A percentile compares a stretch with the other conserved stretches of the same genome.
These are phyloP conservation scores for Odontarrhena argentea DNA, from an alignment of 345 rosid genomes.

Conservation along the genomic window DNA sequence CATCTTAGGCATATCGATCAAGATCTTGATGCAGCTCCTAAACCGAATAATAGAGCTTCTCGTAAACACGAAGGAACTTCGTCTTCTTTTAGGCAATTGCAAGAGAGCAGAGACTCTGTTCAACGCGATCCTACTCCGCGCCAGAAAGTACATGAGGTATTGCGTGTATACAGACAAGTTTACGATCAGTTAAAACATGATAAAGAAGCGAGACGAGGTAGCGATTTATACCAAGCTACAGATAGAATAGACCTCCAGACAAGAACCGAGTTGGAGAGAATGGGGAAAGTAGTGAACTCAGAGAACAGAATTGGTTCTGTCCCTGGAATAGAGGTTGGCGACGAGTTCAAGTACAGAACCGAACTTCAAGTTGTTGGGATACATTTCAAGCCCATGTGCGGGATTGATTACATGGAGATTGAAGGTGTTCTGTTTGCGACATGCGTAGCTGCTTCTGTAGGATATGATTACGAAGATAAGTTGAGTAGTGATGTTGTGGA, in stretches of 20 bases:
- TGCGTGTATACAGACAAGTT: conserved; percentile 60
- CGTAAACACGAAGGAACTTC: not conserved
- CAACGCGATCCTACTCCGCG: conserved; percentile 1
- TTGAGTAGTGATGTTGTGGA: conserved; percentile 59
- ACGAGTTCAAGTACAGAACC: conserved; percentile 74
- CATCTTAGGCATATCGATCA: no score
- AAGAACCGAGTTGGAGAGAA: conserved; percentile 49
- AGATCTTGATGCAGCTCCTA: no score
- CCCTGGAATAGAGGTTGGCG: conserved; percentile 84
- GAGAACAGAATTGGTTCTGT: conserved; percentile 63
- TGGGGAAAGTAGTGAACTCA: conserved; percentile 48
- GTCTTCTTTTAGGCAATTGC: not conserved
- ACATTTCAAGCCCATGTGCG: conserved; percentile 65
- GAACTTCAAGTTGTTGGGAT: conserved; percentile 77
- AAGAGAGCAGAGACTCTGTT: not conserved
- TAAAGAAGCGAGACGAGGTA: conserved; percentile 42
- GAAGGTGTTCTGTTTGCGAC: conserved; percentile 53
- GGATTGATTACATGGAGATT: conserved; percentile 66
- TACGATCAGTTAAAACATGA: conserved; percentile 58
- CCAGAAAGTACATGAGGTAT: conserved; percentile 59
- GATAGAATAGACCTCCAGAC: conserved; percentile 64
- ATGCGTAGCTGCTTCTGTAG: conserved; percentile 73
- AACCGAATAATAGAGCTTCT: not conserved
- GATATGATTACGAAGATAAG: conserved; percentile 59
- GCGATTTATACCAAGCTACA: conserved; percentile 27